These are phyloP conservation scores for Persicaria maculosa DNA, from an alignment of 148 eudicot species.

Conservation along the genomic window DNA sequence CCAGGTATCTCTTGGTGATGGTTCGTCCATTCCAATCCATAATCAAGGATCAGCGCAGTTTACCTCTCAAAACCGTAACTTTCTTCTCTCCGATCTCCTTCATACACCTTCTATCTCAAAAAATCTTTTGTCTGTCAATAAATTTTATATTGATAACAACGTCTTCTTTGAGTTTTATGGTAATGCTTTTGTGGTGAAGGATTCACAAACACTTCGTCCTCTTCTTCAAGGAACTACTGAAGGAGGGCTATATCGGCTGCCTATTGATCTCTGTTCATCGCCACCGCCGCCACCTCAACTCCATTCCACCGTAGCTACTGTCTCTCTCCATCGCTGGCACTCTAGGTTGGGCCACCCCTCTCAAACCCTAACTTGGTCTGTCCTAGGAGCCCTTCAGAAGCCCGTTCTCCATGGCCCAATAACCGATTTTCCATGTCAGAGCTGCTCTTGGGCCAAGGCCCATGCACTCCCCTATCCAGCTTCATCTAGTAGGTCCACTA, in stretches of 20 bases:
- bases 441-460: neutral
- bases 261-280: neutral
- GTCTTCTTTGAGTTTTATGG: neutral
- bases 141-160: neutral
- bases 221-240: neutral
- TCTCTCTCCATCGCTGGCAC: neutral
- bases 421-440: neutral
- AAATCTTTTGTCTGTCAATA: neutral
- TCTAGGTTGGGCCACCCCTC: neutral
- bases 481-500: neutral
- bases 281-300: neutral
- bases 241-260: neutral
- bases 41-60: neutral
- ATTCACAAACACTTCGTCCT: neutral
- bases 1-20: neutral
- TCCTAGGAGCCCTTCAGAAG: neutral
- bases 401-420: neutral
- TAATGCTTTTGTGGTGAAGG: neutral
- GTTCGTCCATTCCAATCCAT: neutral
- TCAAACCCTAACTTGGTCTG: neutral
- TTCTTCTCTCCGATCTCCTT: neutral
- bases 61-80: neutral
- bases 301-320: neutral
- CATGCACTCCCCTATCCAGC: neutral
- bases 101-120: neutral